phyloP scores from a whole-genome alignment of 2,329 filamentous ascomycete genomes.

The Amauroascus niger region DNA sequence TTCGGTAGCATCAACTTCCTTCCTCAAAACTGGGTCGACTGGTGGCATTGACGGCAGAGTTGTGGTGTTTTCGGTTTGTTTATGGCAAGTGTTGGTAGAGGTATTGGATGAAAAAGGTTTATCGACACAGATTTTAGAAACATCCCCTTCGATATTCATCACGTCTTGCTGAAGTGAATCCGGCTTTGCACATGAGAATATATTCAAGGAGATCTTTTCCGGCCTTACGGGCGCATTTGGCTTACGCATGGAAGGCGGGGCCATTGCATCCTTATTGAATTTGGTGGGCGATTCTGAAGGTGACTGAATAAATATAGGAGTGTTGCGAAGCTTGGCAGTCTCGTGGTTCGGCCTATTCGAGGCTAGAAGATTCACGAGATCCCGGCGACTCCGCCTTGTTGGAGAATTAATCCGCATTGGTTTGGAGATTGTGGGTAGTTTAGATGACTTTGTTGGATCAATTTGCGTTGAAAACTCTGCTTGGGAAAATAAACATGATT shows the following conservation, averaged over 20 bases:
- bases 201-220: not conserved
- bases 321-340: not conserved
- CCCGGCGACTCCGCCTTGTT: not conserved
- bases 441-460: not conserved
- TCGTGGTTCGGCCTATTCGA: not conserved
- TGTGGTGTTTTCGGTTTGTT: not conserved
- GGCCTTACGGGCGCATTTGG: not conserved
- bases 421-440: not conserved
- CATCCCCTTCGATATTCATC: not conserved
- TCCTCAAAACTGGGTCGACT: not conserved
- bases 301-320: not conserved
- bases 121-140: not conserved
- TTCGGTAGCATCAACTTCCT: not conserved
- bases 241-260: not conserved
- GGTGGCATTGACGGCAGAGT: not conserved
- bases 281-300: not conserved
- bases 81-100: not conserved
- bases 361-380: not conserved
- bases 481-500: not conserved
- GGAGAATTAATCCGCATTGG: not conserved
- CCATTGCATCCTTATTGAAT: not conserved
- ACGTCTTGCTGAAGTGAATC: not conserved
- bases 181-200: not conserved
- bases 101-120: not conserved
- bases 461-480: not conserved